These are phyloP conservation scores for Trichosanthes cucumerina DNA, from an alignment of 306 rosid genomes.

Conservation along the genomic window DNA sequence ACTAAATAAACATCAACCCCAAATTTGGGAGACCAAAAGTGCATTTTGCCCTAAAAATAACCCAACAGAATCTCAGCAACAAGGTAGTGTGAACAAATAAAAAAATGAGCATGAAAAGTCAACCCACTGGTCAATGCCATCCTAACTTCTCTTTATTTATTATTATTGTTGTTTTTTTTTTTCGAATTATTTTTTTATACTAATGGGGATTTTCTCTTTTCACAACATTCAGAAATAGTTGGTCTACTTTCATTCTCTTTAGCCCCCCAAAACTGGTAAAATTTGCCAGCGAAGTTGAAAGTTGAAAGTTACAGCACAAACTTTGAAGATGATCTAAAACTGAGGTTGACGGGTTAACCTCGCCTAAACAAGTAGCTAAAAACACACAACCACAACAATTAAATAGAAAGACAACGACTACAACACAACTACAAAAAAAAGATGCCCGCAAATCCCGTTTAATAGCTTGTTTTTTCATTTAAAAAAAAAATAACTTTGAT, in stretches of 20 bases:
- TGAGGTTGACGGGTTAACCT: neutral
- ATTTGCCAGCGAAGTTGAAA: neutral
- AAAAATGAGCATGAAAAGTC: neutral
- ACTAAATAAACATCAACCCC: no score
- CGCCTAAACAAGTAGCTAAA: neutral
- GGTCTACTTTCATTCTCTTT: neutral
- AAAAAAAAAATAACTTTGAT: no score
- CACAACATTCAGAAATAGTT: neutral
- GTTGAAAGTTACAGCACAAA: neutral
- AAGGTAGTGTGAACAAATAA: neutral
- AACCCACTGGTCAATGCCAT: neutral
- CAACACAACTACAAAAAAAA: neutral
- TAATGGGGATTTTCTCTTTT: neutral
- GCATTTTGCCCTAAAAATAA: no score
- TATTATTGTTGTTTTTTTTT: no score
- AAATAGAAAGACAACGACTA: neutral
- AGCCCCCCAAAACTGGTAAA: neutral
- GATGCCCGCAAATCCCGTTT: neutral
- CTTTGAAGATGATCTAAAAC: neutral
- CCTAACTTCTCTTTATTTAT: neutral
- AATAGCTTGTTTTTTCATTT: neutral
- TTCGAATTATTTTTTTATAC: neutral
- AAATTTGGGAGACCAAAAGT: no score
- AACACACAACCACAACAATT: neutral
- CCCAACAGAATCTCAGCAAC: neutral